These are phyloP conservation scores for Cytospora schulzeri DNA, from an alignment of 2,329 filamentous ascomycete genomes.

Conservation along the genomic window DNA sequence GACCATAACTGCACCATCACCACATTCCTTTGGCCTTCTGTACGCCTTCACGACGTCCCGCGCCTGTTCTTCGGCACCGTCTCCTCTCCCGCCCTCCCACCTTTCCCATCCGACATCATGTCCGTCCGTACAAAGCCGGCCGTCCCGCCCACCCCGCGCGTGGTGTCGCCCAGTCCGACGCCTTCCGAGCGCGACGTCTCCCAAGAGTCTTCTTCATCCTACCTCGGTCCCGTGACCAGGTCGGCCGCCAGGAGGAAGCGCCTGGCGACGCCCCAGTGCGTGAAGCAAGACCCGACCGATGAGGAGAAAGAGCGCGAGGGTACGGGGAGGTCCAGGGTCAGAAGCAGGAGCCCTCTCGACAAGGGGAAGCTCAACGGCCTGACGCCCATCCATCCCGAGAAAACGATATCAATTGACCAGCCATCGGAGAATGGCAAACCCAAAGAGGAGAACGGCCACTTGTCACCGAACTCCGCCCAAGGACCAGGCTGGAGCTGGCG, in stretches of 20 bases:
- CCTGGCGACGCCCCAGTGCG: conserved; percentile 58
- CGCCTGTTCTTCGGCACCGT: conserved; percentile 60
- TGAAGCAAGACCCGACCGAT: conserved; percentile 58
- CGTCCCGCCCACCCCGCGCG: conserved; percentile 78
- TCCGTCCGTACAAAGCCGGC: conserved; percentile 52
- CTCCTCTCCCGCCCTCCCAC: conserved; percentile 58
- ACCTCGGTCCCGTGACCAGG: conserved; percentile 76
- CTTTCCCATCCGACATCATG: conserved; percentile 57
- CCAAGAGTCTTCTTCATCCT: conserved; percentile 50
- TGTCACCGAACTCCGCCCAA: conserved; percentile 67
- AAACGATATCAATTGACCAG: conserved; percentile 34
- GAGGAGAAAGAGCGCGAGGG: conserved; percentile 51
- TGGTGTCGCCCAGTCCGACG: conserved; percentile 86
- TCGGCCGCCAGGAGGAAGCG: conserved; percentile 67
- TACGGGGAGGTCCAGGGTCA: conserved; percentile 65
- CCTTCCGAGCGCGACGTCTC: conserved; percentile 59
- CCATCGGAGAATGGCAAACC: conserved; percentile 35
- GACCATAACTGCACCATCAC: conserved; percentile 33
- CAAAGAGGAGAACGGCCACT: conserved; percentile 61
- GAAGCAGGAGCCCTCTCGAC: conserved; percentile 70
- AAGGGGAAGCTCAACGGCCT: conserved; percentile 55
- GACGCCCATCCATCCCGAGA: conserved; percentile 49
- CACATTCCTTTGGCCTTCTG: conserved; percentile 33
- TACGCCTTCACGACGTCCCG: conserved; percentile 49
- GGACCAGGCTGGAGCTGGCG: conserved; percentile 76